Evolutionary conservation across 768 basidiomycete species (phyloP).

Genomic region (Amylocystis lapponica): DNA sequence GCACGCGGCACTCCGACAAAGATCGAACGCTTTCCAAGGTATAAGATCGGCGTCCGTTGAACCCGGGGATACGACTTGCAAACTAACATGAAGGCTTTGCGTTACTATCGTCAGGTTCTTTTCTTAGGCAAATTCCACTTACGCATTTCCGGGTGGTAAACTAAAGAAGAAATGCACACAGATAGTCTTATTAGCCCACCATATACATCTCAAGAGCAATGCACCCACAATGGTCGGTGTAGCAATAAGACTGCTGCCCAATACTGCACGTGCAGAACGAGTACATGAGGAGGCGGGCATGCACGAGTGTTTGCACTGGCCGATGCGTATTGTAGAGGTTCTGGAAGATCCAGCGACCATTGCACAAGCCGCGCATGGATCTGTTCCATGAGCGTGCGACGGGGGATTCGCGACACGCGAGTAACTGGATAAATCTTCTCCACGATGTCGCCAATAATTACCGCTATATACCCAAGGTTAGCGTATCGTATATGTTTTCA

Average conservation of each 20-base stretch:
- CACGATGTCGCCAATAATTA: constrained; percentile 62
- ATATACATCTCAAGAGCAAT: background rate
- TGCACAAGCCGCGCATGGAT: constrained; percentile 61
- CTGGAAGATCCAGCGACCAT: constrained; percentile 69
- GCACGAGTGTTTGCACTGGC: constrained; percentile 45
- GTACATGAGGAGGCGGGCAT: constrained; percentile 57
- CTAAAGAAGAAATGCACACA: too few species aligned
- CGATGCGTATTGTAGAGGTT: constrained; percentile 48
- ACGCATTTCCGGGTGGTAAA: too few species aligned
- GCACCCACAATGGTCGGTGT: constrained; percentile 70
- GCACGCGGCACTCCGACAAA: constrained; percentile 71
- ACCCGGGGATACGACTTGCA: background rate
- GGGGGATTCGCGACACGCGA: constrained; percentile 34
- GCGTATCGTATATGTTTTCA: background rate
- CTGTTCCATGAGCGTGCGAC: constrained; percentile 41
- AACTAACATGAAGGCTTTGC: too few species aligned
- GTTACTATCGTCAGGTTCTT: too few species aligned
- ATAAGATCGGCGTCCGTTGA: constrained; percentile 31
- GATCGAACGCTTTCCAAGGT: constrained; percentile 65
- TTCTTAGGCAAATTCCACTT: too few species aligned
- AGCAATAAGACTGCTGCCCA: constrained; percentile 71
- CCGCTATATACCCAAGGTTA: constrained; percentile 33
- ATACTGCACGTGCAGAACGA: constrained; percentile 69
- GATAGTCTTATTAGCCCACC: too few species aligned
- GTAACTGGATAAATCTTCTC: constrained; percentile 69